phyloP scores from a whole-genome alignment of 1,139 yeast species.

The Kodamaea arcana region DNA sequence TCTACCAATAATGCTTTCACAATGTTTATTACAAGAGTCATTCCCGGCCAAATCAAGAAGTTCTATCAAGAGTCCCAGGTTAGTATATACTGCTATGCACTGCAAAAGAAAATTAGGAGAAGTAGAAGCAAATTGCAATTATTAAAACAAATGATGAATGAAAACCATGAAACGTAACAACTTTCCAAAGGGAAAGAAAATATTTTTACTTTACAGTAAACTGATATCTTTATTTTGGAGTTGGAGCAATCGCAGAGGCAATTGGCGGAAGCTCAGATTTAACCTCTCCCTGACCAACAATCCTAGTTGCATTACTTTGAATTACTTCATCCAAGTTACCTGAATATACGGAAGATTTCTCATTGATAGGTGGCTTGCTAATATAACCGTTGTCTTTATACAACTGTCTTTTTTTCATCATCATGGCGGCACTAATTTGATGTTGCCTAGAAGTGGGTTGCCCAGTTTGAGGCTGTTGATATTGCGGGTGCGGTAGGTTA shows the following conservation, averaged over 20 bases:
- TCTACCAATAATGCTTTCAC: background rate
- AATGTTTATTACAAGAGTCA: background rate
- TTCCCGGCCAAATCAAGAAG: background rate
- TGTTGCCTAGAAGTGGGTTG: constrained; percentile 20
- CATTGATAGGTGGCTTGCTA: constrained; percentile 9
- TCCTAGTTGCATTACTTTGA: constrained; percentile 15
- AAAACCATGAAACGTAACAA: background rate
- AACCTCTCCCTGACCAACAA: constrained; percentile 12
- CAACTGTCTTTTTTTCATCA: constrained; percentile 24
- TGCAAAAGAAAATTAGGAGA: no score
- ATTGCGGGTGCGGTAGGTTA: background rate
- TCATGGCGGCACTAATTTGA: constrained; percentile 22
- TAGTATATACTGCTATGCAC: no score
- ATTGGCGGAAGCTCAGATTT: constrained; percentile 2
- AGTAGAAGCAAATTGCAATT: background rate
- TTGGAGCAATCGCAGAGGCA: background rate
- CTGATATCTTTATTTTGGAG: background rate
- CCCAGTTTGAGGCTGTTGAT: background rate
- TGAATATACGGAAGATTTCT: constrained; percentile 5
- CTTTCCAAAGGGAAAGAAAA: background rate
- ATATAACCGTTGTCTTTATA: constrained; percentile 7
- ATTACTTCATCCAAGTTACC: constrained; percentile 15
- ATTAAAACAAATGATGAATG: background rate
- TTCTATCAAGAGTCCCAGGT: background rate
- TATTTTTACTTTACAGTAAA: no score